Evolutionary conservation across 768 basidiomycete species (phyloP).

Genomic region (Podaxis mareebaensis): DNA sequence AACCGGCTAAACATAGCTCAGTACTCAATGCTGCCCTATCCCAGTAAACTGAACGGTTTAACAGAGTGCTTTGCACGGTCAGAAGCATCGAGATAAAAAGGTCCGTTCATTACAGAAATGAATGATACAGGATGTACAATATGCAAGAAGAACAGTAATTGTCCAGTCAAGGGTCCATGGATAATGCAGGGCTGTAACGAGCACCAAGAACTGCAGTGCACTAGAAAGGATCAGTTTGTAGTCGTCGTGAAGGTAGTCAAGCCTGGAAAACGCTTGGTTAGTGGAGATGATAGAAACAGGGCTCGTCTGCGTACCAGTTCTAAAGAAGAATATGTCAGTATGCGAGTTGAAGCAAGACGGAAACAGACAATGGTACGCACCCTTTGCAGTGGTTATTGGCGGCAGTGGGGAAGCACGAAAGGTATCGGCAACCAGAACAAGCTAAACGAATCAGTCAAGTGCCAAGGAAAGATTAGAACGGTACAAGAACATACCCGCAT

Average conservation of each 20-base stretch:
- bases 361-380: slow-evolving; percentile 30
- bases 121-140: not conserved
- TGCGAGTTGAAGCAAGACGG: not conserved
- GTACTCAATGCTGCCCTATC: not conserved
- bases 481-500: slow-evolving; percentile 58
- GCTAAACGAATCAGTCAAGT: slow-evolving; percentile 41
- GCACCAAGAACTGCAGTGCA: not conserved
- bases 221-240: not conserved
- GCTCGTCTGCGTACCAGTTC: slow-evolving; percentile 33
- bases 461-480: slow-evolving; percentile 7
- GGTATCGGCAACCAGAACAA: slow-evolving; percentile 84
- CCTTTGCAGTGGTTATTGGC: slow-evolving; percentile 70
- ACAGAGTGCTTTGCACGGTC: not conserved
- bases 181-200: not conserved
- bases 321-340: slow-evolving; percentile 21
- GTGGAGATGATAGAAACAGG: not conserved
- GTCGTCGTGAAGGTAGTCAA: slow-evolving; percentile 17
- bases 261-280: slow-evolving; percentile 14
- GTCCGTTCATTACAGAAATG: not conserved
- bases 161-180: slow-evolving; percentile 1
- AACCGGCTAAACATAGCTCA: not conserved
- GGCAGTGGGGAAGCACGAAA: slow-evolving; percentile 84
- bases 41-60: not conserved
- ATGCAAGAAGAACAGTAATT: not conserved
- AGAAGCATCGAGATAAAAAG: not conserved